Base-by-base conservation (phyloP, 83 land plant genomes). In the Diphasiastrum complanatum region DNA sequence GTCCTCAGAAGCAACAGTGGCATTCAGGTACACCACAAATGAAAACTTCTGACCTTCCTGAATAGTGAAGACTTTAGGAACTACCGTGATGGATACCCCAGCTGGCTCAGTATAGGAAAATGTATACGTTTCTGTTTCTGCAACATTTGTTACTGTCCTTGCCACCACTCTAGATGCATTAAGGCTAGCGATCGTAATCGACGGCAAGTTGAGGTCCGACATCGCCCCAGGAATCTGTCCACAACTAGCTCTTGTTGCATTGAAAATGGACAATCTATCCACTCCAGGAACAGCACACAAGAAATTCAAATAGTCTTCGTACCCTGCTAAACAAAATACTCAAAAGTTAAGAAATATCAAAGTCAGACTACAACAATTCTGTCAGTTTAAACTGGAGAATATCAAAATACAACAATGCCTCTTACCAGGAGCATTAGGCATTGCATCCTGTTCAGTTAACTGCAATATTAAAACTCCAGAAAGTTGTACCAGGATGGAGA, bases 141-240 rank as follows among this genome's bases (percentile, higher is more conserved):
- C 86, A 4, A 87, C 86, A 68, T 79, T 84, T 22, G 83, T 87
- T 20, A 81, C 89, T 5, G 76, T 81, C 40, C 95, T 74, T 19
- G 75, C 62, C 29, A 84, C 66, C 2, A 63, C 75, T 54, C 63
- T 67, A 25, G 79, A 65, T 40, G 76, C 80, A 46, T 63, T 73
- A 26, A 87, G 79, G 68, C 67, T 87, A 18, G 89, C 67, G 20
- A 87, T 45, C 4, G 89, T 59, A 49, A 87, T 87, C 36, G 89
- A 84, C 45, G 95, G 89, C 24, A 47, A 62, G 68, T 87, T 87
- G 25, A 87, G 72, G 53, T 84, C 80, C 22, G 70, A 53, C 29
- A 85, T 82, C 18, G 33, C 70, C 29, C 64, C 72, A 5, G 37
- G 33, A 29, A 65, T 73, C 20, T 59, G 34, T 53, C 71, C 78